Evolutionary conservation across 1,139 yeast genomes (phyloP).

Genomic region (Pichia sp.): DNA sequence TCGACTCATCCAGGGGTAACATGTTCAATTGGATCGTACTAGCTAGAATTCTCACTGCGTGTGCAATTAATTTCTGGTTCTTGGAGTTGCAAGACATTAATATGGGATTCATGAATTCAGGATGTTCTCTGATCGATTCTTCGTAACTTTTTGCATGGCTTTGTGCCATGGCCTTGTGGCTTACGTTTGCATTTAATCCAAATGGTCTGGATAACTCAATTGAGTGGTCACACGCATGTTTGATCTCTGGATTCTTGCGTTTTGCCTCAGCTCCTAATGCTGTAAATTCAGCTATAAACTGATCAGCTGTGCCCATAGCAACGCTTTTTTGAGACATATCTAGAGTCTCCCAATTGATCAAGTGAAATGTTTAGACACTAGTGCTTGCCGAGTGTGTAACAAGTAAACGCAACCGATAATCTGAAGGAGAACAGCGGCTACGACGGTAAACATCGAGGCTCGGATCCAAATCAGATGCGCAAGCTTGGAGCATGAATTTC

Average conservation of each 20-base stretch:
- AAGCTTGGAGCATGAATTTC: too few species aligned
- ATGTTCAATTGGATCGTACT: conserved; percentile 44
- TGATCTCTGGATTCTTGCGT: conserved; percentile 61
- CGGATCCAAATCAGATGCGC: too few species aligned
- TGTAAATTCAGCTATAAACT: conserved; percentile 48
- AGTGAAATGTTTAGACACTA: too few species aligned
- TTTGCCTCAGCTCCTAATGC: conserved; percentile 61
- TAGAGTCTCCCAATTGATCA: too few species aligned
- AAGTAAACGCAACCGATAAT: too few species aligned
- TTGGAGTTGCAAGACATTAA: conserved; percentile 66
- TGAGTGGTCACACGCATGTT: conserved; percentile 58
- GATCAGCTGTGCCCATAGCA: conserved; percentile 33
- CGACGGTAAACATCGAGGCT: too few species aligned
- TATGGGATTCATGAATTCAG: conserved; percentile 62
- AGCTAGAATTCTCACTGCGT: conserved; percentile 66
- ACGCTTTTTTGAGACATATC: conserved; percentile 7
- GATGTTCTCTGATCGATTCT: conserved; percentile 31
- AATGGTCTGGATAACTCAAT: conserved; percentile 33
- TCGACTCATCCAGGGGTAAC: conserved; percentile 34
- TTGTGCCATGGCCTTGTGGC: not conserved
- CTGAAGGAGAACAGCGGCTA: too few species aligned
- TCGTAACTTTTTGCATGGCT: conserved; percentile 11
- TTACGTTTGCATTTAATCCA: conserved; percentile 4
- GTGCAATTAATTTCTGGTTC: conserved; percentile 64
- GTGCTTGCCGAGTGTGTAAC: too few species aligned